These are phyloP conservation scores for Naganishia friedmannii DNA, from an alignment of 768 basidiomycete species.

Conservation along the genomic window DNA sequence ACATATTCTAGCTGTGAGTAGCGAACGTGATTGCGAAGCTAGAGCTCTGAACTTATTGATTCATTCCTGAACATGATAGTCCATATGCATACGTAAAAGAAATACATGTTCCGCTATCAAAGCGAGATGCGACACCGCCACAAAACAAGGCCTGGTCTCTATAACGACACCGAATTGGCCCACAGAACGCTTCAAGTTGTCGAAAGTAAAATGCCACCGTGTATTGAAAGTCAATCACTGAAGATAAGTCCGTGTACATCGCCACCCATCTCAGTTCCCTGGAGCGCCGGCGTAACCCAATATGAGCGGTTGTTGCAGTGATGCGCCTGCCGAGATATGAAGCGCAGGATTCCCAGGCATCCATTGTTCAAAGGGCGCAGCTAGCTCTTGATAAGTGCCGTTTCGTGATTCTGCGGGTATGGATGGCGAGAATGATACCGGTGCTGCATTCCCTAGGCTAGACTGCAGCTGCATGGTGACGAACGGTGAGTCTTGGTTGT, in stretches of 20 bases:
- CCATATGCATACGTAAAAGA: no score
- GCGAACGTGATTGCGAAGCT: no score
- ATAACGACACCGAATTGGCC: no score
- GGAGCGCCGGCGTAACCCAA: slow-evolving; percentile 4
- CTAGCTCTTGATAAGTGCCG: not conserved
- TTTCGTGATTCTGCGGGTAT: not conserved
- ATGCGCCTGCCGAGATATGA: not conserved
- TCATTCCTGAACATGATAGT: no score
- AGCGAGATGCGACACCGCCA: no score
- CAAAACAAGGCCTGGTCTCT: no score
- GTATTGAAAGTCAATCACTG: not conserved
- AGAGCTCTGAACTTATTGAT: no score
- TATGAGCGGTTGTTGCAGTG: not conserved
- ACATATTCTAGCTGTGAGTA: no score
- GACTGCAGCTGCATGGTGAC: not conserved
- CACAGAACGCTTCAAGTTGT: no score
- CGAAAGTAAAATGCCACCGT: no score
- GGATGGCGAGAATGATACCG: not conserved
- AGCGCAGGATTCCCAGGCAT: not conserved
- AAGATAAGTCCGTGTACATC: not conserved
- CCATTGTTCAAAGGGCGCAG: not conserved
- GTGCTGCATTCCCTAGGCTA: slow-evolving; percentile 7
- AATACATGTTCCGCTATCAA: no score
- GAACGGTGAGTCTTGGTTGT: not conserved
- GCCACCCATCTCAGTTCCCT: not conserved